phyloP scores from a whole-genome alignment of 2,329 filamentous ascomycete species.

The Cyphellophora europaea region DNA sequence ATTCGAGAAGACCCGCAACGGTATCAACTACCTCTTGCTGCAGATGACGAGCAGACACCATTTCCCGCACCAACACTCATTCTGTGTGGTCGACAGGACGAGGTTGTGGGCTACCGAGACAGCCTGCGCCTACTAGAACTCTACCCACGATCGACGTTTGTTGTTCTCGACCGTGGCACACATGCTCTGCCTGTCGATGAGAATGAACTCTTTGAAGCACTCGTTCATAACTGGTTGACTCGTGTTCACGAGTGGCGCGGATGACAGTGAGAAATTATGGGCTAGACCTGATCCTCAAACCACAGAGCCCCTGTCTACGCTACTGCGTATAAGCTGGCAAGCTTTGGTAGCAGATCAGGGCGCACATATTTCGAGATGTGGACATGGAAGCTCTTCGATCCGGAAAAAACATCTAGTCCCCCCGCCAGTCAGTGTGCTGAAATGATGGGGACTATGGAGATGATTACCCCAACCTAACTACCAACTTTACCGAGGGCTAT shows the following conservation, averaged over 20 bases:
- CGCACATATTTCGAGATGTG: too few relatives aligned
- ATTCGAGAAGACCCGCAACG: constrained; percentile 20
- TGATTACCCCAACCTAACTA: too few relatives aligned
- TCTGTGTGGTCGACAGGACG: constrained; percentile 22
- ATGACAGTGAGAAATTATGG: too few relatives aligned
- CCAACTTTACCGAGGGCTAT: too few relatives aligned
- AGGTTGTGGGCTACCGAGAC: constrained; percentile 22
- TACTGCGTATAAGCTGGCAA: too few relatives aligned
- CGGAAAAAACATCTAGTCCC: too few relatives aligned
- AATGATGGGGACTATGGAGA: too few relatives aligned
- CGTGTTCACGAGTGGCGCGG: constrained; percentile 7
- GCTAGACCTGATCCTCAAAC: too few relatives aligned
- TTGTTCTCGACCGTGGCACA: constrained; percentile 20
- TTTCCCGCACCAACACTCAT: constrained; percentile 22
- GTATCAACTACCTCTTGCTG: constrained; percentile 19
- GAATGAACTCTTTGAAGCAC: constrained; percentile 20
- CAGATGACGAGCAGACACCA: constrained; percentile 11
- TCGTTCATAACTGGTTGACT: constrained; percentile 22
- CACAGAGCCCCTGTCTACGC: too few relatives aligned
- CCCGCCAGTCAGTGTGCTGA: too few relatives aligned
- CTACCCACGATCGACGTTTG: constrained; percentile 16
- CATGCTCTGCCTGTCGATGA: constrained; percentile 23
- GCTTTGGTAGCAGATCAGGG: too few relatives aligned
- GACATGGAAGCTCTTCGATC: too few relatives aligned
- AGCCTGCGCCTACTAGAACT: constrained; percentile 21